Conservation (phyloP, 2,329 filamentous ascomycete species). For the Epichloe festucae region DNA sequence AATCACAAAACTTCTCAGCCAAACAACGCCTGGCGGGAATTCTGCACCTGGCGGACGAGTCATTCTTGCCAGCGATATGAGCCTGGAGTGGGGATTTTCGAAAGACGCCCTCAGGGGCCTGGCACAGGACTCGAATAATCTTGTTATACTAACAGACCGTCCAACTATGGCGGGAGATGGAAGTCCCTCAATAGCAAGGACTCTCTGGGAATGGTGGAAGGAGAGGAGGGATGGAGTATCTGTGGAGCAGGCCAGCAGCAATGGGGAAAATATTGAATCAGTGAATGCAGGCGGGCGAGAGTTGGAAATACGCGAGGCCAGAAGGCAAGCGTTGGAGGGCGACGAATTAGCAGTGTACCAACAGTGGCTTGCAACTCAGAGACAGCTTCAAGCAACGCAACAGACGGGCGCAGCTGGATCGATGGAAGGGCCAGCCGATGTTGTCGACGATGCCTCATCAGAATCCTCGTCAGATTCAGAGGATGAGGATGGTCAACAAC, state of each 20-base stretch:
- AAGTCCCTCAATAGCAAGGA: constrained; percentile 51
- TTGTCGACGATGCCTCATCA: constrained; percentile 72
- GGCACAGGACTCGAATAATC: constrained; percentile 63
- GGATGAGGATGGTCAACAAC: constrained; percentile 78
- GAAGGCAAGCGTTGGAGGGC: constrained; percentile 54
- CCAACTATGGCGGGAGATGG: constrained; percentile 28
- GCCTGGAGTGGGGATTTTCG: constrained; percentile 90
- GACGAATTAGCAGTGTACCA: constrained; percentile 75
- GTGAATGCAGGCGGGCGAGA: constrained; percentile 52
- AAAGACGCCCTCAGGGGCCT: constrained; percentile 64
- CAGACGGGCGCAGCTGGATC: constrained; percentile 55
- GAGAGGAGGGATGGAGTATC: constrained; percentile 52
- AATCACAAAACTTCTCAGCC: constrained; percentile 55
- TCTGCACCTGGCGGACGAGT: constrained; percentile 46
- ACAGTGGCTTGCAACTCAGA: constrained; percentile 80
- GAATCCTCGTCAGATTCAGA: constrained; percentile 79
- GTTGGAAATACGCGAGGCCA: constrained; percentile 46
- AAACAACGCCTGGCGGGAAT: constrained; percentile 22
- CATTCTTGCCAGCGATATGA: constrained; percentile 81
- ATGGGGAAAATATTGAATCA: constrained; percentile 48
- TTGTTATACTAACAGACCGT: constrained; percentile 78
- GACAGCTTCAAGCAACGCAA: constrained; percentile 72
- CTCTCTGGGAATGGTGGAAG: constrained; percentile 70
- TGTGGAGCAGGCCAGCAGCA: constrained; percentile 37
- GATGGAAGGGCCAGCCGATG: constrained; percentile 57